phyloP scores from a whole-genome alignment of 2,329 filamentous ascomycete species.

The Colletotrichum brevisporum region DNA sequence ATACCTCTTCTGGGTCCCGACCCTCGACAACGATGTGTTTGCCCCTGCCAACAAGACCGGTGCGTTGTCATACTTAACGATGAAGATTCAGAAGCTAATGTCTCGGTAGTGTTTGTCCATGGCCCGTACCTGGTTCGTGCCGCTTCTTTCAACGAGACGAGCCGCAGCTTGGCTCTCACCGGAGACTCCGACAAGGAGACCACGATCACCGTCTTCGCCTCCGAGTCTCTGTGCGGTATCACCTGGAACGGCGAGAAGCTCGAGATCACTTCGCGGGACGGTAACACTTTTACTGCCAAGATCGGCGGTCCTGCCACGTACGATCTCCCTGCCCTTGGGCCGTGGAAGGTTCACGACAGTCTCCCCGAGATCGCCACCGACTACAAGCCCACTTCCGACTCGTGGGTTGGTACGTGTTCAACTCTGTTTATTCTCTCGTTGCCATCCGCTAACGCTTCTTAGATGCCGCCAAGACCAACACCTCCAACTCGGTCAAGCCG shows the following conservation, averaged over 20 bases:
- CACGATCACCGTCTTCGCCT: slow-evolving; percentile 62
- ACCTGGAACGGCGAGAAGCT: slow-evolving; percentile 65
- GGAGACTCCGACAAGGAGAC: slow-evolving; percentile 61
- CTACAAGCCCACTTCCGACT: slow-evolving; percentile 58
- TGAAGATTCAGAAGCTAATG: too few species aligned
- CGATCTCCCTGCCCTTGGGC: slow-evolving; percentile 55
- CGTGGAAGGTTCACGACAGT: slow-evolving; percentile 63
- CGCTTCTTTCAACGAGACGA: slow-evolving; percentile 51
- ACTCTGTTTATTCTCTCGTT: background rate
- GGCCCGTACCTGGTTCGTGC: slow-evolving; percentile 67
- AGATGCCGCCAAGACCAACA: slow-evolving; percentile 64
- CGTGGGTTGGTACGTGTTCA: slow-evolving; percentile 57
- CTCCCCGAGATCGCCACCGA: slow-evolving; percentile 61
- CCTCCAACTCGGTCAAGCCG: slow-evolving; percentile 62
- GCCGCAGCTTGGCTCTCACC: slow-evolving; percentile 55
- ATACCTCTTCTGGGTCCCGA: slow-evolving; percentile 70
- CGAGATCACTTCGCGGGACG: slow-evolving; percentile 45
- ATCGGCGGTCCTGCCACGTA: slow-evolving; percentile 48
- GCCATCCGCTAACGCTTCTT: slow-evolving; percentile 22
- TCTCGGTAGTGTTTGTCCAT: slow-evolving; percentile 60
- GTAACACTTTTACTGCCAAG: slow-evolving; percentile 47
- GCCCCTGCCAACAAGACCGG: slow-evolving; percentile 60
- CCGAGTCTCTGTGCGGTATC: slow-evolving; percentile 58
- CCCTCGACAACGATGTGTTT: slow-evolving; percentile 61
- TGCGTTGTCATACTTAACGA: slow-evolving; percentile 43